These are phyloP conservation scores for Hsuehochloa calcarea DNA, from an alignment of 176 grass and related monocot species.

Conservation along the genomic window DNA sequence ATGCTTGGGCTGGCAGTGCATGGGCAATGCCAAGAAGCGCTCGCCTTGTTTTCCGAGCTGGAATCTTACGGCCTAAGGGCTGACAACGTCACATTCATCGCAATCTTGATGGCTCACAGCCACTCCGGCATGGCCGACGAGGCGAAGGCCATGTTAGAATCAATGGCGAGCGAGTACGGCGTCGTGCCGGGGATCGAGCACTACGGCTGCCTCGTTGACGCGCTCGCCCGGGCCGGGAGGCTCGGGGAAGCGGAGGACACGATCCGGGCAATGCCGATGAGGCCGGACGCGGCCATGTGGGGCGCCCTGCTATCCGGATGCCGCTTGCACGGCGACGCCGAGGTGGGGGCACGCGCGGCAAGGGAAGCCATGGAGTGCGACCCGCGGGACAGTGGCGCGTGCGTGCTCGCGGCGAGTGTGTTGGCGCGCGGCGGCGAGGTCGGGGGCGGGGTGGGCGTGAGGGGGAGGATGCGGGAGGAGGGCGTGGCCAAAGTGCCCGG, in stretches of 20 bases:
- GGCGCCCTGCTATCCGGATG: slow-evolving; percentile 69
- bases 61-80: slow-evolving; percentile 23
- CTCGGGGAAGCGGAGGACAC: slow-evolving; percentile 57
- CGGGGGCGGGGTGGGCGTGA: neutral
- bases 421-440: slow-evolving; percentile 31
- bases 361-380: slow-evolving; percentile 43
- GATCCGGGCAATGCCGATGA: slow-evolving; percentile 59
- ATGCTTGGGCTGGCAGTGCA: slow-evolving; percentile 62
- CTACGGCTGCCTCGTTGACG: slow-evolving; percentile 70
- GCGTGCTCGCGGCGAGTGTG: slow-evolving; percentile 51
- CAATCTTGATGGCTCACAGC: slow-evolving; percentile 52
- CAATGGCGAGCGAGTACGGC: slow-evolving; percentile 38
- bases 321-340: slow-evolving; percentile 45
- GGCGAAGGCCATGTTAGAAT: slow-evolving; percentile 41
- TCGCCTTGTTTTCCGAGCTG: slow-evolving; percentile 49
- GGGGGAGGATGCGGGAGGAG: slow-evolving; percentile 55
- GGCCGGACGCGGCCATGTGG: slow-evolving; percentile 66
- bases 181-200: slow-evolving; percentile 62
- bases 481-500: slow-evolving; percentile 60
- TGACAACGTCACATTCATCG: slow-evolving; percentile 70
- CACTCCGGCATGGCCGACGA: slow-evolving; percentile 59
- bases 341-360: slow-evolving; percentile 40
- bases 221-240: slow-evolving; percentile 50
- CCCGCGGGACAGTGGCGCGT: slow-evolving; percentile 46
- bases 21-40: slow-evolving; percentile 35